Conservation (phyloP, 225 moss, liverwort and hornwort genomes). For the Takakia lepidozioides region DNA sequence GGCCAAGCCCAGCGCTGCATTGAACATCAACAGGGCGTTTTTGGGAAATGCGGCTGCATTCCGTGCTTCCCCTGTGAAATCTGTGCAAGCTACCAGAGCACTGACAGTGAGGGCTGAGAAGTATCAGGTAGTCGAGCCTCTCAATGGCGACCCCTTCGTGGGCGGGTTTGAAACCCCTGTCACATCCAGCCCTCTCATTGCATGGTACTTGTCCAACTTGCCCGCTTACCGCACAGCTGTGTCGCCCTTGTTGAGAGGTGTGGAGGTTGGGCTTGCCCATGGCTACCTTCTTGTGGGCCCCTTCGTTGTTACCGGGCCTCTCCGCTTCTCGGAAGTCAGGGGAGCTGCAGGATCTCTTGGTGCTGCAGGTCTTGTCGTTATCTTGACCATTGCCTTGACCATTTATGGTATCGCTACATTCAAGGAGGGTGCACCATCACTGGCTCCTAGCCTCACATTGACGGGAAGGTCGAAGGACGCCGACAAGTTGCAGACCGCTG, state of each 20-base stretch:
- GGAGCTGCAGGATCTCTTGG: constrained; percentile 63
- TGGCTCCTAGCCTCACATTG: constrained; percentile 66
- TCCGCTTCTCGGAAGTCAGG: constrained; percentile 61
- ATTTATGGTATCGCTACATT: constrained; percentile 95
- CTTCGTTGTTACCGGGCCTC: constrained; percentile 72
- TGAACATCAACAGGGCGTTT: constrained; percentile 21
- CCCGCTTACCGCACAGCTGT: constrained; percentile 95
- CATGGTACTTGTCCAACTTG: constrained; percentile 92
- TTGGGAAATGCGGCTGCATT: constrained; percentile 35
- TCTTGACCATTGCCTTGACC: constrained; percentile 69
- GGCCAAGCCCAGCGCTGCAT: constrained; percentile 12
- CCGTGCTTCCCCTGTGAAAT: constrained; percentile 5
- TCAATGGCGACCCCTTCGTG: constrained; percentile 93
- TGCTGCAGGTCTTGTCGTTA: constrained; percentile 79
- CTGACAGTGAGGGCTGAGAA: constrained; percentile 37
- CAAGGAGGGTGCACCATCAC: constrained; percentile 74
- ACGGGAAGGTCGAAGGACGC: constrained; percentile 83
- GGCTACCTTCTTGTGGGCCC: constrained; percentile 88
- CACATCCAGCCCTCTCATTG: constrained; percentile 79
- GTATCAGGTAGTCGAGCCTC: constrained; percentile 89
- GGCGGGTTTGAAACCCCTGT: constrained; percentile 90
- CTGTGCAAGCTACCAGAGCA: constrained; percentile 9
- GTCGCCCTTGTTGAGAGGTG: constrained; percentile 71
- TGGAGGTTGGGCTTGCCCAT: constrained; percentile 91
- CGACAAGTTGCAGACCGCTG: constrained; percentile 89